Evolutionary conservation across 495 filamentous ascomycete genomes (phyloP), one percentile per base, ranked within the genome.

Genomic region (Thozetella sp.): DNA sequence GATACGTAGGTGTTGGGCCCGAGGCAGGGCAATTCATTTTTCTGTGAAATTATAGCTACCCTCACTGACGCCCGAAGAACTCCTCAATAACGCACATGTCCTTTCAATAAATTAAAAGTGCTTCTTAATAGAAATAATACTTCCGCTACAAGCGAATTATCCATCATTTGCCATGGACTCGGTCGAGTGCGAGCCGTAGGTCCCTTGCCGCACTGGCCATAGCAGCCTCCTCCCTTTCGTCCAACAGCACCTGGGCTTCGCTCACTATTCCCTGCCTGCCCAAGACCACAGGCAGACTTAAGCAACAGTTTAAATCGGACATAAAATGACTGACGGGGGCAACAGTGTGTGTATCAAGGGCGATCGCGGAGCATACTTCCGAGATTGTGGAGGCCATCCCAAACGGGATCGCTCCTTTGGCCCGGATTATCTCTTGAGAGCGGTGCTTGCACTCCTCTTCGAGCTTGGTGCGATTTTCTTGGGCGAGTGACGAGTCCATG

Each of bases 391-490:
- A 70, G 37, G 67, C 75, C 23, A 77, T 67, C 9, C 76, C 76
- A 54, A 72, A 79, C 3, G 75, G 70, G 1, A 72, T 77, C n/a
- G 69, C 63, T 1, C 76, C 76, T 60, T 79, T 79, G 20, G 68
- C 57, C 23, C 62, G 58, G 53, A 78, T 68, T 30, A 79, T 75
- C 50, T 48, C 55, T 3, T 71, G 63, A 12, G 72, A 63, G 46
- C 65, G 71, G 4, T 66, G 56, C 22, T 64, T 68, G 48, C 69
- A 72, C 57, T 72, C 67, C 3, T 54, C 53, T 12, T 66, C 68
- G 22, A 79, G 64, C 3, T 67, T 62, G 23, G 45, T 30, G 1
- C 59, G 62, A 3, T 63, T 60, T 1, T 50, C 63, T 2, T 58
- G 43, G 0, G 69, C 62, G 22, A 76, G 54, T 0, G 62, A 59